Evolutionary conservation across 306 rosid genomes (phyloP), one percentile per base, ranked within the genome.

Genomic region (Cucurbita ficifolia): DNA sequence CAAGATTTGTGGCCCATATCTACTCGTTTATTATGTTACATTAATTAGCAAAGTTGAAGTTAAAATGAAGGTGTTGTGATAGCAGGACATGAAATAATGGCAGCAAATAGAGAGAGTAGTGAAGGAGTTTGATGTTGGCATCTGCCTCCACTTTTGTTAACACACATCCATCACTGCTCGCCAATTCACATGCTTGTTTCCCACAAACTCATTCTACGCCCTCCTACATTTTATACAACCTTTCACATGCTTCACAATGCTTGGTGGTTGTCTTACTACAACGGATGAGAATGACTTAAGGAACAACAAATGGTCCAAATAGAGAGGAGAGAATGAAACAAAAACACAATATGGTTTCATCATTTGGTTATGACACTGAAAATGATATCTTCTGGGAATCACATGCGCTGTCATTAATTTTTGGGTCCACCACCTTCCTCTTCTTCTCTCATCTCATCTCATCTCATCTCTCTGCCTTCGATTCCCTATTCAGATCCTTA

Each of bases 101-200:
- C 0, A 24, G 40, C 0, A 24, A 58, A 58, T 58, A 58, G 64
- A 24, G 18, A 29, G 33, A 29, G 33, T 29, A 58, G 40, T 12
- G 1, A 14, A 33, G 65, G 39, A 33, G 42, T 33, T 29, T 59
- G 68, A 61, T 61, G 48, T 36, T 61, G 46, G 46, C 21, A 36
- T 14, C 46, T 36, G 24, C 45, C 38, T 61, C 48, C 48, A 36
- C 69, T 61, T 61, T 61, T 61, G 48, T 38, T 7, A n/a, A 14
- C 38, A 36, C 69, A 61, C 29, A 61, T 57, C 10, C 29, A 59
- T 39, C 17, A 63, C 14, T 63, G 49, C 8, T 40, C 70, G n/a
- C 70, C 70, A 39, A 39, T 39, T 63, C 70, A 39, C 70, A 40
- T 63, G 70, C 70, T 63, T 39, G 33, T 63, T 63, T 63, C 70